Evolutionary conservation across 2,329 filamentous ascomycete species (phyloP).

Genomic region (Ophiostoma pallidulum): DNA sequence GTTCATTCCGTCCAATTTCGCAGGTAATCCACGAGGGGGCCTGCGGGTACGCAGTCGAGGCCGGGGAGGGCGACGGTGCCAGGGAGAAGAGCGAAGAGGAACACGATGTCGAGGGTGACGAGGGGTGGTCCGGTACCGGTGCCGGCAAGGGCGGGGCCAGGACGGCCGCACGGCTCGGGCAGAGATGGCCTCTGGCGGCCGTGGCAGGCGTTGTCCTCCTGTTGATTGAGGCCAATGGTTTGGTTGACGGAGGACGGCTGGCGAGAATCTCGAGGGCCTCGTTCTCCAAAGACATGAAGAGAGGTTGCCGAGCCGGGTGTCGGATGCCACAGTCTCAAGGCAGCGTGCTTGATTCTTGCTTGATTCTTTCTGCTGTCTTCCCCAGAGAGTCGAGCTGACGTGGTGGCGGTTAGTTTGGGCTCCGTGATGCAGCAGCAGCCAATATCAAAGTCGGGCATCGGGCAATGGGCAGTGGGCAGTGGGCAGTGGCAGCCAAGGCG

Average conservation of each 20-base stretch:
- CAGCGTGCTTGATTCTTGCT: too few relatives aligned
- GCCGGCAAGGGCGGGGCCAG: not conserved
- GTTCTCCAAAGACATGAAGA: constrained; percentile 12
- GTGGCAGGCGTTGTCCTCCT: not conserved
- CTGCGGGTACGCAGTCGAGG: not conserved
- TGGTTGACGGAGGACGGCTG: not conserved
- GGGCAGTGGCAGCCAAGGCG: too few relatives aligned
- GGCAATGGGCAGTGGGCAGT: too few relatives aligned
- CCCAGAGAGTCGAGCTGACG: too few relatives aligned
- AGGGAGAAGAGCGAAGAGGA: constrained; percentile 10
- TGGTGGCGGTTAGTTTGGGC: too few relatives aligned
- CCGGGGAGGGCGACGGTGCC: constrained; percentile 2
- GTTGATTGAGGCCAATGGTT: not conserved
- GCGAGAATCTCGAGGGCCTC: not conserved
- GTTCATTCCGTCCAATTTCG: constrained; percentile 8
- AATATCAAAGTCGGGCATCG: too few relatives aligned
- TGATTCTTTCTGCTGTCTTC: too few relatives aligned
- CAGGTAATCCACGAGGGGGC: constrained; percentile 5
- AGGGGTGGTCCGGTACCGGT: not conserved
- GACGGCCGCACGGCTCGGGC: not conserved
- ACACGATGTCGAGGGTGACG: constrained; percentile 2
- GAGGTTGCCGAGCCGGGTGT: too few relatives aligned
- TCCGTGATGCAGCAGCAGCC: too few relatives aligned
- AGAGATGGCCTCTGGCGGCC: not conserved
- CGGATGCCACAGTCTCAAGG: too few relatives aligned